phyloP scores from a whole-genome alignment of 441 rosid species.

The Macaranga tanarius region DNA sequence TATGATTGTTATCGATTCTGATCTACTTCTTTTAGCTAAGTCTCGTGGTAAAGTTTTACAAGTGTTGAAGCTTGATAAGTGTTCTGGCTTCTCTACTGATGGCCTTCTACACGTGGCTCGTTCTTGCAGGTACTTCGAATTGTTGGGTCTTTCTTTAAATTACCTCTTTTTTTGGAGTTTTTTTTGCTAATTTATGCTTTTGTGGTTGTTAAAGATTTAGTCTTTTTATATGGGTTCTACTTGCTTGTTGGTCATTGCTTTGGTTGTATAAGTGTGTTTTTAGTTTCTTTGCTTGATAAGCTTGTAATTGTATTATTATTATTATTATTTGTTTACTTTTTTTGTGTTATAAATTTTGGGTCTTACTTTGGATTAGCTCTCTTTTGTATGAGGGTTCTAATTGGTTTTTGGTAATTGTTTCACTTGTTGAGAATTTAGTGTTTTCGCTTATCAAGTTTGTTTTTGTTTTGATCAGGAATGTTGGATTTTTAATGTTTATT shows the following conservation, averaged over 20 bases:
- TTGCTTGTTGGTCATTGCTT: neutral
- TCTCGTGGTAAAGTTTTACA: conserved; percentile 48
- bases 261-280: too few relatives aligned
- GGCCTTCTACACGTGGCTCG: conserved; percentile 66
- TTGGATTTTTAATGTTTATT: too few relatives aligned
- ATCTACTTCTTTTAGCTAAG: conserved; percentile 55
- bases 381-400: neutral
- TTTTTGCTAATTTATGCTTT: too few relatives aligned
- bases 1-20: conserved; percentile 75
- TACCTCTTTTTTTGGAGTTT: neutral
- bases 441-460: neutral
- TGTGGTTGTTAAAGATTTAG: too few relatives aligned
- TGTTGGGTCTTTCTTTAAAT: neutral
- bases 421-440: neutral
- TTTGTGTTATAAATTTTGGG: neutral
- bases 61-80: conserved; percentile 71
- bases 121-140: conserved; percentile 58
- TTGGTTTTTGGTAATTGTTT: neutral
- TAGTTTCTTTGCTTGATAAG: neutral
- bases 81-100: conserved; percentile 79
- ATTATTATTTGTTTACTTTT: too few relatives aligned
- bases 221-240: too few relatives aligned
- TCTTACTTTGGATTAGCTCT: neutral
- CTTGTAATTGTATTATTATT: too few relatives aligned
- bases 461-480: too few relatives aligned